Conservation (phyloP, 1,284 basidiomycete species). For the Polyporus tsugae region DNA sequence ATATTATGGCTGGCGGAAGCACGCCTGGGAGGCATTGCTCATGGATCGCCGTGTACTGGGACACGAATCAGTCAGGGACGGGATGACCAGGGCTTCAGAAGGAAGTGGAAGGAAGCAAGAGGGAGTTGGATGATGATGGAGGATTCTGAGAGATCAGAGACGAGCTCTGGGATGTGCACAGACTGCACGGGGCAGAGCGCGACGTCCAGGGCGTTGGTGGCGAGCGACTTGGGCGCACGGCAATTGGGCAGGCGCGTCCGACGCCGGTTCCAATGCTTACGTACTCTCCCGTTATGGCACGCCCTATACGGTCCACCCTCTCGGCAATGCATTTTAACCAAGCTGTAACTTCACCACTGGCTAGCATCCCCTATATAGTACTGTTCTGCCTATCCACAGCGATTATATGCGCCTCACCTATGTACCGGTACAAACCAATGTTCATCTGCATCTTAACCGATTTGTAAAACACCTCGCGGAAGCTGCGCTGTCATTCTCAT, state of each 20-base stretch:
- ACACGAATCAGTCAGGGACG: constrained; percentile 7
- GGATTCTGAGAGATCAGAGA: not conserved
- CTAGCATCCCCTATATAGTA: not conserved
- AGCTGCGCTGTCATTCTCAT: constrained; percentile 3
- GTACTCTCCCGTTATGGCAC: constrained; percentile 23
- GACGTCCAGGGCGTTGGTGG: constrained; percentile 13
- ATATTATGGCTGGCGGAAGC: constrained; percentile 51
- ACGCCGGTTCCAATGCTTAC: constrained; percentile 23
- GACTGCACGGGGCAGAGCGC: constrained; percentile 17
- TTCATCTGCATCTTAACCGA: not conserved
- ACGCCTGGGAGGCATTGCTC: constrained; percentile 53
- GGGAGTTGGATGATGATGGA: constrained; percentile 1
- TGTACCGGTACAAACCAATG: not conserved
- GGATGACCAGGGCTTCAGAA: constrained; percentile 11
- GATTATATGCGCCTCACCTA: not conserved
- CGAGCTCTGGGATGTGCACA: constrained; percentile 15
- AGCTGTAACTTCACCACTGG: too few relatives aligned
- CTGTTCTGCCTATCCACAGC: not conserved
- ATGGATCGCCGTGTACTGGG: constrained; percentile 14
- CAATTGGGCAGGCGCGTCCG: constrained; percentile 17
- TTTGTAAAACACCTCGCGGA: not conserved
- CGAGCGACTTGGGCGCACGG: constrained; percentile 18
- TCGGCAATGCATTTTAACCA: not conserved
- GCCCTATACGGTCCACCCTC: constrained; percentile 6
- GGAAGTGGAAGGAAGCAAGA: constrained; percentile 17